Evolutionary conservation across 129 eudicot genomes (phyloP).

Genomic region (Glebionis coronaria): DNA sequence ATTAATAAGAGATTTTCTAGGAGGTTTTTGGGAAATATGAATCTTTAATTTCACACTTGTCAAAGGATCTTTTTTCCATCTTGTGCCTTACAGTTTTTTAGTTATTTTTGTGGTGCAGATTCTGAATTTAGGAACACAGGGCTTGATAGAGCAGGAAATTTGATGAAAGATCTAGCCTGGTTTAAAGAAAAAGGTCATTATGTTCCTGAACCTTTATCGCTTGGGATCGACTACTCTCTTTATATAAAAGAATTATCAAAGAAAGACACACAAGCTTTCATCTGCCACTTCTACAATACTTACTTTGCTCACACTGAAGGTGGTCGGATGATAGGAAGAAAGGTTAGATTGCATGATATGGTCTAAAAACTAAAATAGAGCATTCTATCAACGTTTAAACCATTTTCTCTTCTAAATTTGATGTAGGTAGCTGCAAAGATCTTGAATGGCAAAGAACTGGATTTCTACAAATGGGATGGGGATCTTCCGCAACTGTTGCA

Average conservation of each 20-base stretch:
- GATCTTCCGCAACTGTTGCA: conserved; percentile 74
- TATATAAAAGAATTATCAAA: conserved; percentile 67
- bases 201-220: conserved; percentile 80
- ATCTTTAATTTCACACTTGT: too few relatives aligned
- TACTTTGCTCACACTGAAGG: conserved; percentile 96
- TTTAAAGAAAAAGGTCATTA: conserved; percentile 77
- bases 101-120: conserved; percentile 43
- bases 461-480: conserved; percentile 95
- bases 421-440: conserved; percentile 75
- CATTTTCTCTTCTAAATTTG: background rate
- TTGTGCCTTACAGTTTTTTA: background rate
- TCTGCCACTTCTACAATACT: conserved; percentile 88
- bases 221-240: conserved; percentile 61
- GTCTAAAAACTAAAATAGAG: background rate
- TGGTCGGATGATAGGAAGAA: conserved; percentile 91
- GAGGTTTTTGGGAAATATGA: too few relatives aligned
- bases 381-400: background rate
- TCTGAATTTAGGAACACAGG: conserved; percentile 87
- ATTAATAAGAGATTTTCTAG: too few relatives aligned
- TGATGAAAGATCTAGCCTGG: conserved; percentile 82
- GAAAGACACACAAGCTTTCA: conserved; percentile 88
- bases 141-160: conserved; percentile 65
- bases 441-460: conserved; percentile 65
- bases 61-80: background rate
- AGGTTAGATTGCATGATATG: conserved; percentile 46